A percentile compares a stretch with the other conserved stretches of the same genome.
These are phyloP conservation scores for Pseudocercospora cruenta DNA, from an alignment of 2,329 filamentous ascomycete genomes.

Conservation along the genomic window DNA sequence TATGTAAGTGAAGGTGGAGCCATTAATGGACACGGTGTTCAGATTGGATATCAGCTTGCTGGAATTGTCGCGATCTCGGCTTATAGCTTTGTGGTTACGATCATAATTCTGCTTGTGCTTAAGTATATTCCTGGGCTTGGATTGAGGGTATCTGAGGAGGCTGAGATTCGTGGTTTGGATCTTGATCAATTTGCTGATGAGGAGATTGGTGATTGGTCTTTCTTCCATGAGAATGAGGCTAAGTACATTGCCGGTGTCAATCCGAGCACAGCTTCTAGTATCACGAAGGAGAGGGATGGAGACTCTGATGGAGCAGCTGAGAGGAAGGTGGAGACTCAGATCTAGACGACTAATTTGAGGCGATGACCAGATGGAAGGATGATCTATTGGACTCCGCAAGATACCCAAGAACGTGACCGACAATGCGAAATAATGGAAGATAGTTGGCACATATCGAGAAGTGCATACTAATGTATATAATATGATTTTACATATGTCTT, in stretches of 20 bases:
- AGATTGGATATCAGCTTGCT: slow-evolving; percentile 59
- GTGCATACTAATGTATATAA: not conserved
- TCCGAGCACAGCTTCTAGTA: not conserved
- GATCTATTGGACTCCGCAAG: not conserved
- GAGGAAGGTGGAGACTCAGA: not conserved
- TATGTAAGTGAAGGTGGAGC: slow-evolving; percentile 41
- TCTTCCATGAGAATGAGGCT: not conserved
- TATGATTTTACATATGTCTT: not conserved
- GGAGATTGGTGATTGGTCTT: slow-evolving; percentile 49
- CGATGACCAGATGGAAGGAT: not conserved
- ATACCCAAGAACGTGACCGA: not conserved
- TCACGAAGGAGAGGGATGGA: not conserved
- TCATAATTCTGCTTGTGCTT: slow-evolving; percentile 55
- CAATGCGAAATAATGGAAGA: not conserved
- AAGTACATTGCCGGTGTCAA: not conserved
- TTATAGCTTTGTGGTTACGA: slow-evolving; percentile 59
- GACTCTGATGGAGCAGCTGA: not conserved
- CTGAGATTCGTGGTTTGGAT: slow-evolving; percentile 59
- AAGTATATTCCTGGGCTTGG: slow-evolving; percentile 60
- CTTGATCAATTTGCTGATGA: slow-evolving; percentile 60
- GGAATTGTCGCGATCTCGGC: slow-evolving; percentile 58
- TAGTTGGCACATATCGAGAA: not conserved
- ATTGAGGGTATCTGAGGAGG: slow-evolving; percentile 58
- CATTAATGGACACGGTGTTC: slow-evolving; percentile 59
- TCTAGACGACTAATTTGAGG: not conserved